A percentile compares a stretch with the other conserved stretches of the same genome.
Evolutionary conservation across 352 stramenopile genomes (phyloP).

Genomic region (Peronospora belbahrii): DNA sequence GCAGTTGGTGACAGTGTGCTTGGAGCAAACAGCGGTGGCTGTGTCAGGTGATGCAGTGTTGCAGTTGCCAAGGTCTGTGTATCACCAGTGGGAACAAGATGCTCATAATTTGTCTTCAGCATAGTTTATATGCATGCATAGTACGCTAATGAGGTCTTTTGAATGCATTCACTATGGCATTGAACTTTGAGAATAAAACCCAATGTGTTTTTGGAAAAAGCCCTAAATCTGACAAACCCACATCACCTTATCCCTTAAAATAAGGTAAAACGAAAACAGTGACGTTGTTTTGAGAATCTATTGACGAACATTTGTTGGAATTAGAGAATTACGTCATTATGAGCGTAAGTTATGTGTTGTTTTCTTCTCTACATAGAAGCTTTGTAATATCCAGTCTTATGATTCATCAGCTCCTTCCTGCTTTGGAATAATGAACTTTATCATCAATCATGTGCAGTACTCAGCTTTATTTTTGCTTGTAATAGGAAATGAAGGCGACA

Average conservation of each 20-base stretch:
- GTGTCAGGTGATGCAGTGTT: conserved; percentile 67
- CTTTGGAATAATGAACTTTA: background rate
- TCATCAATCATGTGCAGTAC: background rate
- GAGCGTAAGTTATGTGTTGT: conserved; percentile 13
- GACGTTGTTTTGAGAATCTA: background rate
- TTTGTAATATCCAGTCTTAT: background rate
- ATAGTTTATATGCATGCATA: background rate
- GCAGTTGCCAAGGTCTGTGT: conserved; percentile 60
- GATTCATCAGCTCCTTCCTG: background rate
- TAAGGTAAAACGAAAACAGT: background rate
- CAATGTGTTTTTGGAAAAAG: too few species aligned
- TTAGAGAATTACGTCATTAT: conserved; percentile 5
- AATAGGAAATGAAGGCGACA: conserved; percentile 5
- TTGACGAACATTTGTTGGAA: background rate
- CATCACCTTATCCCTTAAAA: too few species aligned
- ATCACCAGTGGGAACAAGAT: conserved; percentile 45
- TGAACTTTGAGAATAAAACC: too few species aligned
- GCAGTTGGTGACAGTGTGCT: conserved; percentile 52
- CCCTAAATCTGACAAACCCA: too few species aligned
- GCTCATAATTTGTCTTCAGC: background rate
- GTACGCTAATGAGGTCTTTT: background rate
- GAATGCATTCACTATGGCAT: too few species aligned
- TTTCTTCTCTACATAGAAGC: background rate
- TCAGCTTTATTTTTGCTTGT: background rate
- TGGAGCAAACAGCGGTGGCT: conserved; percentile 60